Base-by-base conservation (phyloP, 139 green algal genomes). In the Micractinium conductrix region DNA sequence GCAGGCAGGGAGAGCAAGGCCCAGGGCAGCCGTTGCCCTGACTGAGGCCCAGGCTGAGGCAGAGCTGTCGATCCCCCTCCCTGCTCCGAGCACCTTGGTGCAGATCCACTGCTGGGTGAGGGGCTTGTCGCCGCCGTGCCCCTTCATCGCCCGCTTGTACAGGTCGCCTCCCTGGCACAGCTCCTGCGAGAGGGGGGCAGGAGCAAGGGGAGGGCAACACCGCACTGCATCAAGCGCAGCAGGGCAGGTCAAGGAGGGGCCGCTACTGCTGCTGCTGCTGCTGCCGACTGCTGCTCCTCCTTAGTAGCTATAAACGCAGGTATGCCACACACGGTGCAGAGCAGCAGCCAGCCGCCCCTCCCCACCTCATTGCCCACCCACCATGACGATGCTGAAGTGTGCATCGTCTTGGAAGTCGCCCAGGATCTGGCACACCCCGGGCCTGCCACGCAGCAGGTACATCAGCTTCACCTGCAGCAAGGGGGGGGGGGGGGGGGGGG, bases 21-120 rank as follows among this genome's bases (percentile, higher is more conserved):
- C n/a, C n/a, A n/a, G n/a, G n/a, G n/a, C n/a, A n/a, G n/a, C n/a
- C n/a, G n/a, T n/a, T n/a, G n/a, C n/a, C n/a, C n/a, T n/a, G n/a
- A n/a, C n/a, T n/a, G n/a, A n/a, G n/a, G n/a, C n/a, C n/a, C n/a
- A n/a, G n/a, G n/a, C n/a, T n/a, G n/a, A n/a, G n/a, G n/a, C n/a
- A n/a, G n/a, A n/a, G n/a, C n/a, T n/a, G n/a, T n/a, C n/a, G n/a
- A n/a, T n/a, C n/a, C n/a, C n/a, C n/a, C n/a, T n/a, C n/a, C n/a
- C n/a, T n/a, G n/a, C n/a, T n/a, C n/a, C n/a, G n/a, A n/a, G n/a
- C n/a, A 94, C 94, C 90, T 96, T 89, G 8, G 81, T 81, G 81
- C 90, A 94, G 16, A 96, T 92, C 88, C 91, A 95, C 48, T 91
- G 85, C 90, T 96, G 92, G 5, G 92, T 88, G 62, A 96, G 80